Evolutionary conservation across 306 rosid genomes (phyloP), one percentile per base, ranked within the genome.

Genomic region (Spatholobus suberectus): DNA sequence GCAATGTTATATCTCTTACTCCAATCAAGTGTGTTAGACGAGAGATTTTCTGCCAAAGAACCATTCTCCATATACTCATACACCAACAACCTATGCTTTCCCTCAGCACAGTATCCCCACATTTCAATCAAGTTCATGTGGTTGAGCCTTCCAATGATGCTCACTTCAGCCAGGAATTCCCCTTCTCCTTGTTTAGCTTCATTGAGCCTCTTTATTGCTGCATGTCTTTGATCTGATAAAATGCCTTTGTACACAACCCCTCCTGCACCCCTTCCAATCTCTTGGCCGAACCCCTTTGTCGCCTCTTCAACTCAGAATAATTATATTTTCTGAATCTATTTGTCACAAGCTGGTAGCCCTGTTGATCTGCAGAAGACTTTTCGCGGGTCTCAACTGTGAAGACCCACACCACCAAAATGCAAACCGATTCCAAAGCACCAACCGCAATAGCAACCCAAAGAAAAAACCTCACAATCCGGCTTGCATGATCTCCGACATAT

Each of bases 181-280:
- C 69, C 85, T 74, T 81, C 85, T 65, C 80, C 85, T 51, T 81
- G 85, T 73, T 63, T 27, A 38, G 85, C 85, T 6, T 81, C 75
- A n/a, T 65, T 2, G 15, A 79, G 65, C 1, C 68, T 79, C 66
- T 79, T 79, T 10, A 79, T 40, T 10, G 83, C 83, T 0, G 3
- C 85, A 18, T 62, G 26, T 26, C 85, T 74, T 65, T 82, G 70
- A 74, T 74, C 81, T 4, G 81, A 27, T 55, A 82, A 65, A 26
- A 67, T 3, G 1, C 75, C 85, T 81, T 51, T 73, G 63, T 73
- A 71, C 5, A 81, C 85, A 62, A 81, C 24, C 7, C 85, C 85
- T 23, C 73, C 75, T 6, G 43, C 85, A 11, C 85, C 85, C 29
- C 58, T 62, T 73, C 85, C 85, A 18, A 73, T 73, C 80, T 81